Evolutionary conservation across 495 filamentous ascomycete genomes (phyloP), one percentile per base, ranked within the genome.

Genomic region (Xylaria venustula): DNA sequence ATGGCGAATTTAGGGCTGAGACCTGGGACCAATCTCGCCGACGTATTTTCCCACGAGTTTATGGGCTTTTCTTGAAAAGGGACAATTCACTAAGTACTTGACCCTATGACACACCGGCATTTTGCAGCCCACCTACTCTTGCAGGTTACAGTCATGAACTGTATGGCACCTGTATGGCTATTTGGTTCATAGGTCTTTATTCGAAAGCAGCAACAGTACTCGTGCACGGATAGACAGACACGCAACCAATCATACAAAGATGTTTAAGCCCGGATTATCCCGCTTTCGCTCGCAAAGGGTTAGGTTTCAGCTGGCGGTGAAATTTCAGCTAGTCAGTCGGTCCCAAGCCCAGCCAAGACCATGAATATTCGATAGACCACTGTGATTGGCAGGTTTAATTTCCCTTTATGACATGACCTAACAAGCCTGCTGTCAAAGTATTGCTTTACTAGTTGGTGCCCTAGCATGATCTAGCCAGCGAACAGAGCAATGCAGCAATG

Each of bases 1-100:
- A 75, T 88, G 61, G 79, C 79, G 61, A 86, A 88, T 58, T 82
- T 88, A 28, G 85, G 85, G 1, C 86, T 87, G 20, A 73, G 83
- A 7, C 73, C 73, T 0, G 71, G 67, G 0, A 71, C 69, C 17
- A 67, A 74, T 36, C 56, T 73, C 6, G 47, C 61, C 2, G 73
- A 75, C 30, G 66, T 75, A 3, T 58, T 62, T 23, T 52, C 66
- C 3, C 47, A 55, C 25, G 64, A 60, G 8, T 64, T 64, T 25
- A 47, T 58, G 42, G 54, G 54, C 6, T 58, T 48, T 30, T 26
- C 55, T 14, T 58, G 14, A 41, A 5, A 42, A 5, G 19, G 22
- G 5, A n/a, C 25, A 54, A 19, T 28, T n/a, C n/a, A n/a, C n/a
- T n/a, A n/a, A n/a, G n/a, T n/a, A n/a, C n/a, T n/a, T n/a, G n/a